Evolutionary conservation across 768 basidiomycete genomes (phyloP).

Genomic region (Cystofilobasidium bisporidii): DNA sequence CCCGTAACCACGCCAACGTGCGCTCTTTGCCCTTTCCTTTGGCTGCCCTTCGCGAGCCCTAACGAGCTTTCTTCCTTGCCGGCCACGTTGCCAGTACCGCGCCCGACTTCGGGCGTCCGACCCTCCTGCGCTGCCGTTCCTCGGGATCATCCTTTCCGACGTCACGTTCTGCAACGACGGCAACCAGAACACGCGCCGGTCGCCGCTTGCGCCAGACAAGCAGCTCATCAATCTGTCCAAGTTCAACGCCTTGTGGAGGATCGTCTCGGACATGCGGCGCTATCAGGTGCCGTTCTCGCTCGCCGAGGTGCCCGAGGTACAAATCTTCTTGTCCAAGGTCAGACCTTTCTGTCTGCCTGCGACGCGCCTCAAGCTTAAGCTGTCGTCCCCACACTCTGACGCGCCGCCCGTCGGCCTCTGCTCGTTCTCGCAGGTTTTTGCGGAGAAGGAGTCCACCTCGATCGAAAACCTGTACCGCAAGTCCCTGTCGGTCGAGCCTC

Average conservation of each 20-base stretch:
- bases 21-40: too few species aligned
- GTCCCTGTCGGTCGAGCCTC: conserved; percentile 22
- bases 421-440: conserved; percentile 6
- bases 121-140: conserved; percentile 88
- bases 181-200: conserved; percentile 72
- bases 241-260: conserved; percentile 79
- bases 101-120: conserved; percentile 72
- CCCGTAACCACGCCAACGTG: conserved; percentile 49
- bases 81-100: conserved; percentile 51
- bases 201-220: conserved; percentile 63
- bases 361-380: background rate
- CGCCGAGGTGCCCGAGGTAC: conserved; percentile 80
- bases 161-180: conserved; percentile 93
- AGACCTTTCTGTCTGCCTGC: background rate
- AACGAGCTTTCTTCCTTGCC: too few species aligned
- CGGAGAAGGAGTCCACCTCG: conserved; percentile 16
- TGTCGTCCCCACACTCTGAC: background rate
- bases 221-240: conserved; percentile 93
- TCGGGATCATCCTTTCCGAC: conserved; percentile 63
- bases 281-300: conserved; percentile 76
- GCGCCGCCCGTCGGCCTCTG: background rate
- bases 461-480: conserved; percentile 22
- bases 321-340: conserved; percentile 40
- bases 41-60: background rate
- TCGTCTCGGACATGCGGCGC: conserved; percentile 57